Base-by-base conservation (phyloP, 2,329 filamentous ascomycete species). In the Pseudocercospora eumusae region DNA sequence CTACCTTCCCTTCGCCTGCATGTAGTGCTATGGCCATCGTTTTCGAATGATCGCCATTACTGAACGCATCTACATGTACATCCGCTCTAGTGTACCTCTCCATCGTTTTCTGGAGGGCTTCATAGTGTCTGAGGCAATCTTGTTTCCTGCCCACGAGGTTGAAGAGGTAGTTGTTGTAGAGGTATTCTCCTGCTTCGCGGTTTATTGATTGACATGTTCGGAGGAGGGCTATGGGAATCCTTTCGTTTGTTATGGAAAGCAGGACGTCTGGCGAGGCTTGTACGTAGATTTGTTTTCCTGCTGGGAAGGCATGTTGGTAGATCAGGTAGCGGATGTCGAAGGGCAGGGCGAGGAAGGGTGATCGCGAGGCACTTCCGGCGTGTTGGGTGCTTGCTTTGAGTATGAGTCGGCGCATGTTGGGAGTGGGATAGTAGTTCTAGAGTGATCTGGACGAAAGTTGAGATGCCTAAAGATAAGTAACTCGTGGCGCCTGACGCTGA, bases 141-240 rank as follows among this genome's bases (percentile, higher is more conserved):
- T 57, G 33, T 52, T 73, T 74, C 31, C 62, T 64, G 28, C 72
- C 72, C n/a, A 74, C 63, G 36, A 74, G 61, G 57, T 73, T 73
- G 67, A 71, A 73, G 8, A 74, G 64, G 53, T 74, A 74, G 47
- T 60, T 67, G 57, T 68, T 73, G 67, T 72, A 74, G 31, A 74
- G 65, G 20, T 69, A 71, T 13, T 58, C 67, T 53, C 61, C 62
- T 11, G 64, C 67, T 60, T 74, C 72, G 10, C 9, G 18, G 58
- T 69, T 53, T 2, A 74, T 56, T 18, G 62, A 49, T 18, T 61
- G 67, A n/a, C 64, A 68, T 8, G 65, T 59, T 3, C 50, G 59
- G 6, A 72, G 54, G 3, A 73, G 21, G 8, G 42, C 23, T 31
- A 61, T 65, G 3, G 68, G 57, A 0, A 73, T 57, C 10, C 6